Percentiles rank a stretch among this genome's conserved stretches.
These are phyloP conservation scores for Blastomyces silverae DNA, from an alignment of 2,329 filamentous ascomycete genomes.

Conservation along the genomic window DNA sequence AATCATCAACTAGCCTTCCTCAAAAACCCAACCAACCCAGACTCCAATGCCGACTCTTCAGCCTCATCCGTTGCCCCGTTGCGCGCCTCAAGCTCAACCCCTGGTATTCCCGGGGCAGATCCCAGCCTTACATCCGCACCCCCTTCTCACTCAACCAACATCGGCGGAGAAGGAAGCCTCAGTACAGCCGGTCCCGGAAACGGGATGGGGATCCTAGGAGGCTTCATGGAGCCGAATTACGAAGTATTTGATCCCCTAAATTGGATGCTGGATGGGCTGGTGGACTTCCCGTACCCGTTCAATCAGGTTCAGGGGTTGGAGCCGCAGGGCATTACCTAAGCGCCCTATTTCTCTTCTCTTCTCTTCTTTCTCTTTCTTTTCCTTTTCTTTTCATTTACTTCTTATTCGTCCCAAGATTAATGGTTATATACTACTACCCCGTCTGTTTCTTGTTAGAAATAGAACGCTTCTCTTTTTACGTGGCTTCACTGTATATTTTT, in stretches of 20 bases:
- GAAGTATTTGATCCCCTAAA: slow-evolving; percentile 89
- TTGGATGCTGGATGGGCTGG: slow-evolving; percentile 83
- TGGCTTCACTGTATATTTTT: background rate
- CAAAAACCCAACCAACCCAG: slow-evolving; percentile 79
- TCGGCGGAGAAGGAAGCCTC: slow-evolving; percentile 24
- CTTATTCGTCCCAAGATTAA: background rate
- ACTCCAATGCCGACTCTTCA: slow-evolving; percentile 67
- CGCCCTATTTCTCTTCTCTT: background rate
- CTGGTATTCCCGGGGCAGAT: slow-evolving; percentile 31
- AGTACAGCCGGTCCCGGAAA: slow-evolving; percentile 20
- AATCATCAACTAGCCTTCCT: slow-evolving; percentile 51
- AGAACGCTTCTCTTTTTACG: background rate
- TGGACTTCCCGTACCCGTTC: slow-evolving; percentile 70
- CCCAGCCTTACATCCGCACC: slow-evolving; percentile 41
- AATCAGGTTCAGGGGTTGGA: slow-evolving; percentile 49
- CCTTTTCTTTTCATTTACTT: background rate
- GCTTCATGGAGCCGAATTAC: slow-evolving; percentile 63
- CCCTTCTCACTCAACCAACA: slow-evolving; percentile 29
- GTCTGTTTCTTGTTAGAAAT: background rate
- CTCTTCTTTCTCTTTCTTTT: background rate
- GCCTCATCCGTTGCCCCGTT: slow-evolving; percentile 51
- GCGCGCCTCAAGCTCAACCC: slow-evolving; percentile 32
- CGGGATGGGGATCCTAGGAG: slow-evolving; percentile 30
- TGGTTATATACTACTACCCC: background rate
- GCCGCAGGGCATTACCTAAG: slow-evolving; percentile 34